These are phyloP conservation scores for Rhizodiscina lignyota DNA, from an alignment of 495 filamentous ascomycete species.

Conservation along the genomic window DNA sequence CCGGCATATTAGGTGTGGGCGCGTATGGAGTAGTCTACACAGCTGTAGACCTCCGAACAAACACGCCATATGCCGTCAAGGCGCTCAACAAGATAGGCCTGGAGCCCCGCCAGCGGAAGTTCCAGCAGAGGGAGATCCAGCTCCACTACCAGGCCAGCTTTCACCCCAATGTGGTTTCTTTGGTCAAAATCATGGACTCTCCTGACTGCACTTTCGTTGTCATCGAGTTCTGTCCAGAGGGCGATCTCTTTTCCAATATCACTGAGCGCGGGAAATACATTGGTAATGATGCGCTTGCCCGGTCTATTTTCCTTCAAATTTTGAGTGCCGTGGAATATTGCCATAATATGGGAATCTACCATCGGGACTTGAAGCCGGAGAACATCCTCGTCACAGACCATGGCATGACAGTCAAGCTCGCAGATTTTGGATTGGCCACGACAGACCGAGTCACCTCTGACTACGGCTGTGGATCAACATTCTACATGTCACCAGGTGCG, in stretches of 20 bases:
- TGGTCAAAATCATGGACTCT: constrained; percentile 87
- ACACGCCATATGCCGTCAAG: constrained; percentile 84
- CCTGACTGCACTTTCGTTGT: constrained; percentile 91
- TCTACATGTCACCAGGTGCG: constrained; percentile 98
- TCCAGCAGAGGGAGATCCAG: constrained; percentile 85
- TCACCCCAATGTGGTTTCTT: constrained; percentile 85
- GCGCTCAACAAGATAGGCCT: constrained; percentile 83
- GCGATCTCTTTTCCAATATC: constrained; percentile 92
- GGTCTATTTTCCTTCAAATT: constrained; percentile 81
- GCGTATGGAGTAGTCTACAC: constrained; percentile 96
- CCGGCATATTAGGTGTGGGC: constrained; percentile 74
- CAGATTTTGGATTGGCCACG: constrained; percentile 93
- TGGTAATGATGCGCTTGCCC: constrained; percentile 80
- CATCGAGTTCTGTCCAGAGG: constrained; percentile 93
- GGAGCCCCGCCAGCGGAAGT: constrained; percentile 72
- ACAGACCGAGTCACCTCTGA: constrained; percentile 70
- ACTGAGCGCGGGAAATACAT: constrained; percentile 88
- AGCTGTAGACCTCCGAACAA: constrained; percentile 72
- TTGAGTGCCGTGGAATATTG: constrained; percentile 95
- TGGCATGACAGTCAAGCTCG: constrained; percentile 81
- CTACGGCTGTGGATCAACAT: constrained; percentile 95
- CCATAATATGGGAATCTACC: constrained; percentile 87
- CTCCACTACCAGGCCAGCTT: constrained; percentile 76
- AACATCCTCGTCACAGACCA: constrained; percentile 86
- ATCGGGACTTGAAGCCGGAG: constrained; percentile 95